Percentiles rank a stretch among this genome's conserved stretches.
Conservation (phyloP, 306 rosid genomes). For the Albizia julibrissin region DNA sequence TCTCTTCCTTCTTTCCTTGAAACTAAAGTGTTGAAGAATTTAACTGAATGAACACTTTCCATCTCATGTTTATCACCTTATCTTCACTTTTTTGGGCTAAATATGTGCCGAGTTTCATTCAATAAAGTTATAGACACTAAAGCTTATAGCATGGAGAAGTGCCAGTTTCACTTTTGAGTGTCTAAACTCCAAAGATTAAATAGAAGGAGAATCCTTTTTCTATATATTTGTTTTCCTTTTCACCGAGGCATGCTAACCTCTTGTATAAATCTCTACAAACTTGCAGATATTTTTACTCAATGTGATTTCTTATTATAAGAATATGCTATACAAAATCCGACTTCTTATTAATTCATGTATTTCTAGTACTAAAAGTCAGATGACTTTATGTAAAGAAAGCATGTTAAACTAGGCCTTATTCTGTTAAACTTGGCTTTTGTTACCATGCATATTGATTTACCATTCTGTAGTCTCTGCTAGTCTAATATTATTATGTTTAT, state of each 20-base stretch:
- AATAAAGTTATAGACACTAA: not conserved
- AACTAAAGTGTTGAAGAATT: too few relatives aligned
- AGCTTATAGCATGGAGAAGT: not conserved
- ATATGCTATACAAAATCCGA: not conserved
- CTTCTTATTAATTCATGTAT: not conserved
- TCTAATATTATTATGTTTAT: not conserved
- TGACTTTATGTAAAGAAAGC: not conserved
- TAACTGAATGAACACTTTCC: too few relatives aligned
- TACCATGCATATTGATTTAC: not conserved
- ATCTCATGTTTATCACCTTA: too few relatives aligned
- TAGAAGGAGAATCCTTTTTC: not conserved
- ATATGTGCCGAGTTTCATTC: not conserved
- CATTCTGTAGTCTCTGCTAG: not conserved
- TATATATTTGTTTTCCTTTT: not conserved
- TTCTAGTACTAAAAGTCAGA: not conserved
- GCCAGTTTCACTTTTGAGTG: not conserved
- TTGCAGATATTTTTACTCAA: not conserved
- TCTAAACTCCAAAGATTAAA: not conserved
- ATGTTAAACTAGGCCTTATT: conserved; percentile 1
- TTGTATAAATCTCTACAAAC: not conserved
- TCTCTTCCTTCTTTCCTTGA: too few relatives aligned
- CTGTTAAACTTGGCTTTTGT: not conserved
- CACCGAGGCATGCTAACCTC: not conserved
- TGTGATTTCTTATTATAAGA: not conserved
- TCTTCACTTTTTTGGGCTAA: not conserved